phyloP scores from a whole-genome alignment of 192 early-diverging fungal genomes.

The Backusella tuberculispora region DNA sequence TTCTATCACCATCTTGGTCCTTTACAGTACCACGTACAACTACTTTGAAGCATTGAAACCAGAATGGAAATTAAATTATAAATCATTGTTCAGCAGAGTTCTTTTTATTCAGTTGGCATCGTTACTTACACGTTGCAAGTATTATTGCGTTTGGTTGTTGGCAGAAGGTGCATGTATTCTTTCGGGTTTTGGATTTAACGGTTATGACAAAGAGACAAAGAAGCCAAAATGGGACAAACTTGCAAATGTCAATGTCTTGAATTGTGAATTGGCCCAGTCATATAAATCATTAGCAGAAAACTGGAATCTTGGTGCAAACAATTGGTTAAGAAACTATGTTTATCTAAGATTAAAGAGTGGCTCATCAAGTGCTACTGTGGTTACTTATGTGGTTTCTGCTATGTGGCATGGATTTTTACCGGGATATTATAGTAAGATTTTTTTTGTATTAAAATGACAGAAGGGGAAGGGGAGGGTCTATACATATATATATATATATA shows the following conservation, averaged over 20 bases:
- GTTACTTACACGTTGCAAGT: slow-evolving; percentile 70
- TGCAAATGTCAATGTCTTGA: slow-evolving; percentile 67
- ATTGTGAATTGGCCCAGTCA: slow-evolving; percentile 78
- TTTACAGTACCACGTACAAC: background rate
- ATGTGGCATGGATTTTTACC: slow-evolving; percentile 97
- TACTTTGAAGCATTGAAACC: background rate
- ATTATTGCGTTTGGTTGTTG: slow-evolving; percentile 91
- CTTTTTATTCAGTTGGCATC: slow-evolving; percentile 64
- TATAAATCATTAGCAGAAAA: slow-evolving; percentile 71
- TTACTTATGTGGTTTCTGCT: slow-evolving; percentile 83
- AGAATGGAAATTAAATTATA: background rate
- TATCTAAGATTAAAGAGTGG: slow-evolving; percentile 51
- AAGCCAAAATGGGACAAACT: slow-evolving; percentile 68
- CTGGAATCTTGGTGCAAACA: slow-evolving; percentile 92
- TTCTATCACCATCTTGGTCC: background rate
- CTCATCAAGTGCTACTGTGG: slow-evolving; percentile 55
- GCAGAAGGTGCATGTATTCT: slow-evolving; percentile 85
- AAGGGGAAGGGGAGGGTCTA: too few relatives aligned
- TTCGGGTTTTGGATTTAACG: slow-evolving; percentile 83
- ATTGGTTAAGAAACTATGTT: slow-evolving; percentile 86
- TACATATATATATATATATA: too few relatives aligned
- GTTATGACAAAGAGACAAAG: slow-evolving; percentile 52
- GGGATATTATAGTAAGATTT: slow-evolving; percentile 71
- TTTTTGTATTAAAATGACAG: background rate
- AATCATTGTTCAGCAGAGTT: slow-evolving; percentile 21